Percentiles rank a stretch among this genome's conserved stretches.
Conservation (phyloP, 129 eudicot genomes). For the Lonicera japonica region DNA sequence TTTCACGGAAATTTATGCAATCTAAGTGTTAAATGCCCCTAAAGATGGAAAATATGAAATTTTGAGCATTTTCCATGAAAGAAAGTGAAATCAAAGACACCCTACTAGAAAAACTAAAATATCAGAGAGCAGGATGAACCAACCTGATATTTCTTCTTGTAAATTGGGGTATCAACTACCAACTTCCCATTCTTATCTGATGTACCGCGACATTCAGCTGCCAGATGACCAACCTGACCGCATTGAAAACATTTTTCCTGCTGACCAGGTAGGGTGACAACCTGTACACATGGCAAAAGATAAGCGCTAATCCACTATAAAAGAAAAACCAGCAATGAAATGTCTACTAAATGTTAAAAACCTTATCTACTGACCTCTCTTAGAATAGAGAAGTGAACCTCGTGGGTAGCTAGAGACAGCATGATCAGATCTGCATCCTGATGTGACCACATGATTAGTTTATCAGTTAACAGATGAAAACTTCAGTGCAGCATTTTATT, state of each 20-base stretch:
- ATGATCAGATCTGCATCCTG: constrained; percentile 97
- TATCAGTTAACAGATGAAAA: background rate
- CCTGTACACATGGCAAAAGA: constrained; percentile 28
- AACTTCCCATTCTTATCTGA: constrained; percentile 33
- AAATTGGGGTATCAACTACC: constrained; percentile 48
- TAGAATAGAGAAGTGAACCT: constrained; percentile 89
- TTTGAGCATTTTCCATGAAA: too few species aligned
- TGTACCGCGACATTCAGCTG: constrained; percentile 79
- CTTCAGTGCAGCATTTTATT: too few species aligned
- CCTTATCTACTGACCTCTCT: constrained; percentile 70
- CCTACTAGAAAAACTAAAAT: background rate
- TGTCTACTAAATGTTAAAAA: background rate
- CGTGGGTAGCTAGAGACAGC: constrained; percentile 96
- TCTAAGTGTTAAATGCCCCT: background rate
- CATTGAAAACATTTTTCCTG: constrained; percentile 93
- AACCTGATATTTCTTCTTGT: constrained; percentile 97
- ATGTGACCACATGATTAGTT: constrained; percentile 11
- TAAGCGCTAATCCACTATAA: background rate
- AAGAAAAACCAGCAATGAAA: background rate
- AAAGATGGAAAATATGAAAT: too few species aligned
- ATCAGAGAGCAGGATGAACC: background rate
- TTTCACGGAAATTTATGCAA: background rate
- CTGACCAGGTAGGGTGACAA: constrained; percentile 74
- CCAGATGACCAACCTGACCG: constrained; percentile 90
- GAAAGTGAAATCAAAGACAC: background rate